A percentile compares a stretch with the other conserved stretches of the same genome.
Conservation (phyloP, 2,329 filamentous ascomycete genomes). For the Dactylonectria estremocensis region DNA sequence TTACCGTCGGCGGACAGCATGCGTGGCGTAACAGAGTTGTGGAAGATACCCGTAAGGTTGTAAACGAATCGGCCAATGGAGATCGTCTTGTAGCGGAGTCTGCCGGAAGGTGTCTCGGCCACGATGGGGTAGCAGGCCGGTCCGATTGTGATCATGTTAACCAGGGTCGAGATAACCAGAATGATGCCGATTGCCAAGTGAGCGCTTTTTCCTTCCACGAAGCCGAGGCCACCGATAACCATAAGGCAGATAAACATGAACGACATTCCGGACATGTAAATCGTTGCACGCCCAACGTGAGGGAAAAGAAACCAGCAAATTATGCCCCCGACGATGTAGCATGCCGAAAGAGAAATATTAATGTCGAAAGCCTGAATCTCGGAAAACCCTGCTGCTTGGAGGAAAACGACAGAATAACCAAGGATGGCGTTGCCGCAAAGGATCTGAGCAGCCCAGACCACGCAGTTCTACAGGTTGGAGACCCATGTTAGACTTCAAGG, state of each 20-base stretch:
- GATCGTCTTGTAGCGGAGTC: conserved; percentile 63
- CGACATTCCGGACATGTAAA: conserved; percentile 57
- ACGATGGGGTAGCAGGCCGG: conserved; percentile 58
- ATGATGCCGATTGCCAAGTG: conserved; percentile 42
- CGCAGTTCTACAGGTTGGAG: conserved; percentile 47
- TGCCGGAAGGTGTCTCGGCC: conserved; percentile 58
- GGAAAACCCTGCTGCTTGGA: conserved; percentile 56
- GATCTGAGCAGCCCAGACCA: conserved; percentile 58
- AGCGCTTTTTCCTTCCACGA: conserved; percentile 6
- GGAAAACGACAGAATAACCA: conserved; percentile 56
- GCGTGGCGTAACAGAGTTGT: conserved; percentile 56
- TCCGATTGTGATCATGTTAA: conserved; percentile 54
- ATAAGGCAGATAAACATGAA: conserved; percentile 58
- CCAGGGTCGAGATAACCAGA: conserved; percentile 50
- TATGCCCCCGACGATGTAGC: conserved; percentile 57
- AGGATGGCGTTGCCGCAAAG: conserved; percentile 55
- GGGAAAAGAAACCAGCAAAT: conserved; percentile 59
- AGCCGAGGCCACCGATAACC: conserved; percentile 33
- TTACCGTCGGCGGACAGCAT: conserved; percentile 40
- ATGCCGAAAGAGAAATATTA: conserved; percentile 57
- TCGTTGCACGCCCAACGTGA: conserved; percentile 56
- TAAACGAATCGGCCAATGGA: conserved; percentile 60
- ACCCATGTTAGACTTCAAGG: conserved; percentile 8
- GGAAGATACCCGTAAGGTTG: conserved; percentile 59
- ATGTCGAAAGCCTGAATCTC: conserved; percentile 56